A percentile compares a stretch with the other conserved stretches of the same genome.
Conservation (phyloP, 495 filamentous ascomycete genomes). For the Sporormia fimetaria region DNA sequence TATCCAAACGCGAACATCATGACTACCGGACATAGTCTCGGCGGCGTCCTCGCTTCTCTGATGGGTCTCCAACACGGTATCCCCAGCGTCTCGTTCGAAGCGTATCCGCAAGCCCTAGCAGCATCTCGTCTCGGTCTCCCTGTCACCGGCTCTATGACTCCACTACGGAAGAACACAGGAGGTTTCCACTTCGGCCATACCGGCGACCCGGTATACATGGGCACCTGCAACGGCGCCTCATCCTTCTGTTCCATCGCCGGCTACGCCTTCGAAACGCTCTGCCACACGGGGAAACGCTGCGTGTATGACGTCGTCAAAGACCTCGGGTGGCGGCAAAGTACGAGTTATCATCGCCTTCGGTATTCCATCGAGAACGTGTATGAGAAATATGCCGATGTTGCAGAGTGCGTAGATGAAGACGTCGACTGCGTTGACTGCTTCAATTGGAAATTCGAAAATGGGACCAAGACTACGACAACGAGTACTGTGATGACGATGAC, state of each 20-base stretch:
- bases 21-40: slow-evolving; percentile 13
- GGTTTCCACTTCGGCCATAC: slow-evolving; percentile 19
- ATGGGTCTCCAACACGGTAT: slow-evolving; percentile 16
- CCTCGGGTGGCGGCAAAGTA: slow-evolving; percentile 19
- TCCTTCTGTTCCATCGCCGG: slow-evolving; percentile 14
- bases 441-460: slow-evolving; percentile 20
- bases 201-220: slow-evolving; percentile 19
- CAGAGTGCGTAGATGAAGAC: slow-evolving; percentile 9
- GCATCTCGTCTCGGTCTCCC: slow-evolving; percentile 13
- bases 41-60: slow-evolving; percentile 14
- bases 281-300: slow-evolving; percentile 15
- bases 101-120: slow-evolving; percentile 18
- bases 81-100: slow-evolving; percentile 16
- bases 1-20: slow-evolving; percentile 16
- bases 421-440: slow-evolving; percentile 16
- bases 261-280: slow-evolving; percentile 16
- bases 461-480: slow-evolving; percentile 9
- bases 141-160: slow-evolving; percentile 4
- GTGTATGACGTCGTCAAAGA: slow-evolving; percentile 21
- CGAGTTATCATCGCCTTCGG: slow-evolving; percentile 8
- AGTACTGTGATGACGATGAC: slow-evolving; percentile 3
- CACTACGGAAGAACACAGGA: slow-evolving; percentile 14
- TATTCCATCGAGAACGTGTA: slow-evolving; percentile 16
- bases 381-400: slow-evolving; percentile 8
- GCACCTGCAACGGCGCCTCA: slow-evolving; percentile 15